Conservation (phyloP, 129 eudicot genomes). For the Lonicera japonica region DNA sequence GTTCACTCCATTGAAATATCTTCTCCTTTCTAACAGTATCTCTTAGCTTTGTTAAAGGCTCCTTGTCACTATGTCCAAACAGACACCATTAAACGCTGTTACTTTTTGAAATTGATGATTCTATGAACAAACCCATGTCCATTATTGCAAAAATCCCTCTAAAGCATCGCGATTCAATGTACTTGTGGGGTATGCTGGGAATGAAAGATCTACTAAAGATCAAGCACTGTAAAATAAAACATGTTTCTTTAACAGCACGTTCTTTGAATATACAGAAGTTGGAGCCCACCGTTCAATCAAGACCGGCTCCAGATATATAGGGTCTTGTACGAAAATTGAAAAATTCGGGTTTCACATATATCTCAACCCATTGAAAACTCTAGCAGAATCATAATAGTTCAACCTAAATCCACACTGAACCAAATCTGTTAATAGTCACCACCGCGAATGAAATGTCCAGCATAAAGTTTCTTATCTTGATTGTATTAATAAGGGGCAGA, state of each 20-base stretch:
- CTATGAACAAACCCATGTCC: constrained; percentile 1
- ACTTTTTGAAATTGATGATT: not conserved
- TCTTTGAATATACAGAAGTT: constrained; percentile 6
- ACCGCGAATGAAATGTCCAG: too few species aligned
- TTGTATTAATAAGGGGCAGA: constrained; percentile 13
- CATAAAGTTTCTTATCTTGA: constrained; percentile 26
- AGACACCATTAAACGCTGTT: too few species aligned
- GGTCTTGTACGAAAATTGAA: too few species aligned
- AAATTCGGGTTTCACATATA: too few species aligned
- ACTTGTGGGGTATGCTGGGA: constrained; percentile 10
- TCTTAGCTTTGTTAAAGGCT: too few species aligned
- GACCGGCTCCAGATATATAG: too few species aligned
- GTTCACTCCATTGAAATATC: too few species aligned
- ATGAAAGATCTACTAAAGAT: constrained; percentile 5
- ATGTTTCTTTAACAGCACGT: not conserved
- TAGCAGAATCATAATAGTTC: not conserved
- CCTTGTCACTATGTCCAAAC: too few species aligned
- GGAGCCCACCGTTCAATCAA: too few species aligned
- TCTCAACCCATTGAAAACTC: too few species aligned
- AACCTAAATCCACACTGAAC: not conserved
- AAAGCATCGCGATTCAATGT: not conserved
- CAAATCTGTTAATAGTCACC: not conserved
- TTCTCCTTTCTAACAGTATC: too few species aligned
- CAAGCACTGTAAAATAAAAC: not conserved
- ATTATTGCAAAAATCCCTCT: not conserved